Evolutionary conservation across 768 basidiomycete species (phyloP), one percentile per base, ranked within the genome.

Genomic region (Pholiota molesta): DNA sequence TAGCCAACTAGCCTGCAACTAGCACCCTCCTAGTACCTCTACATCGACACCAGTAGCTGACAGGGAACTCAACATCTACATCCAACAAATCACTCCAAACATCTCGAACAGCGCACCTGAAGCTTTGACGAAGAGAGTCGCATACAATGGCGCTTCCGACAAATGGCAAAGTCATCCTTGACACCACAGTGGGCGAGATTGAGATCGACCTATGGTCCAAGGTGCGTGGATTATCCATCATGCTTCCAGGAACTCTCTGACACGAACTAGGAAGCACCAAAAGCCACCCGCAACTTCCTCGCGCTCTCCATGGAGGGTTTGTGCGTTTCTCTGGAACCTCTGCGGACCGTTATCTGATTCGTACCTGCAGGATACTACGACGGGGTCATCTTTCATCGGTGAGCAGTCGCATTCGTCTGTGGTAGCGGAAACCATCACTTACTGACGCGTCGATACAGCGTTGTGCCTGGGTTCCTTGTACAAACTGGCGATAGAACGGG

Each of bases 401-500:
- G 69, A 21, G 75, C 5, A 11, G 33, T 45, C 8, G 3, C n/a
- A 14, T 37, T 39, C 13, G 6, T 21, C 21, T 17, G 6, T 28
- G 23, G 5, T 42, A 14, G 13, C n/a, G 13, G 10, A 19, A 37
- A 9, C n/a, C 9, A n/a, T 26, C 13, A 21, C 13, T 39, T n/a
- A 13, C 7, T 19, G 16, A 42, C 16, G 19, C 9, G 2, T 16
- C n/a, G 19, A 49, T 49, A 40, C 55, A 90, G 91, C n/a, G 81
- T 98, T 42, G 91, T 98, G 2, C 92, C 95, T 0, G 86, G 88
- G 17, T 97, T 99, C 74, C 86, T 98, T 47, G 91, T 97, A 0
- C 97, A 99, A 73, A 95, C 95, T 1, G 97, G 97, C n/a, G 97
- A 99, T 73, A 88, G 82, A 66, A 95, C 95, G 0, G 94, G 95